Conservation (phyloP, 208 protist genomes). For the Leptomonas pyrrhocoris region DNA sequence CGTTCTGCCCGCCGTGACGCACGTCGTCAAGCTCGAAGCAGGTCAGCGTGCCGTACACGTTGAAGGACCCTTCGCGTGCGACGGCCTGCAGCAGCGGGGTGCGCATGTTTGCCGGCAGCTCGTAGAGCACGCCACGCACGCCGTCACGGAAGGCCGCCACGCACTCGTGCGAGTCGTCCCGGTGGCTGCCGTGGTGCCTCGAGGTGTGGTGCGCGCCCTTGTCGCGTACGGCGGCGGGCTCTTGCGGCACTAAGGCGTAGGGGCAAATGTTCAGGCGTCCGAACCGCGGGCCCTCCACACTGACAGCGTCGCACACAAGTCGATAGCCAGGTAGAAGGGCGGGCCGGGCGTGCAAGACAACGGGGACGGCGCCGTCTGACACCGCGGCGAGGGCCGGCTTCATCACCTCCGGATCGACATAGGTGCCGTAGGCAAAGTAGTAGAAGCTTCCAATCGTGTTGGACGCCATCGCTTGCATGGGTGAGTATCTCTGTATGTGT, state of each 20-base stretch:
- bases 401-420: constrained; percentile 19
- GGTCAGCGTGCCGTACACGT: constrained; percentile 31
- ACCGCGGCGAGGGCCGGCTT: constrained; percentile 1
- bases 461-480: constrained; percentile 7
- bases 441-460: constrained; percentile 21
- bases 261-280: constrained; percentile 42
- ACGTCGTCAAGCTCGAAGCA: constrained; percentile 27
- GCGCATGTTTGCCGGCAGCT: constrained; percentile 25
- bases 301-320: constrained; percentile 43
- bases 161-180: neutral
- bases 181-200: neutral
- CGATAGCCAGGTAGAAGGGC: constrained; percentile 29
- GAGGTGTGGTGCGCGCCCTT: constrained; percentile 2
- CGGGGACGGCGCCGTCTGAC: neutral
- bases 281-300: constrained; percentile 35
- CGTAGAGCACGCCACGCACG: constrained; percentile 46
- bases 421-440: constrained; percentile 51
- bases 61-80: constrained; percentile 46
- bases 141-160: constrained; percentile 22
- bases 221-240: neutral
- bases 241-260: constrained; percentile 2
- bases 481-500: too few relatives aligned
- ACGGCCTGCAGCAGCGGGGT: constrained; percentile 40
- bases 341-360: constrained; percentile 5
- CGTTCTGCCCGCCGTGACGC: neutral